Base-by-base conservation (phyloP, 2,329 filamentous ascomycete species). In the Pyrenochaeta sp. region DNA sequence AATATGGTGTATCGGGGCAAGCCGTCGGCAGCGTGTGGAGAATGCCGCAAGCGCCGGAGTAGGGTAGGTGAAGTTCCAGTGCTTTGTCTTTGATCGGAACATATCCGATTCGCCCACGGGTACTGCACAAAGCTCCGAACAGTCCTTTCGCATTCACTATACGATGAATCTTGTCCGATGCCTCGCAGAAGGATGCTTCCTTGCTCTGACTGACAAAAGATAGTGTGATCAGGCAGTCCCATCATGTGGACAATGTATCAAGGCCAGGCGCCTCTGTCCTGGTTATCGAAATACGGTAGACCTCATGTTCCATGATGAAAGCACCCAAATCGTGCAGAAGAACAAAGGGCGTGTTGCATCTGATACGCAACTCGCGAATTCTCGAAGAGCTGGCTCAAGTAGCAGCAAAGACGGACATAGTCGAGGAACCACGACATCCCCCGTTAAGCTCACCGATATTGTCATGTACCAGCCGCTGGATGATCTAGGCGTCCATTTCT, bases 251-350 rank as follows among this genome's bases (percentile, higher is more conserved):
- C 62, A 63, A 47, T 65, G 61, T 32, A 44, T 53, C 23, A 65
- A 58, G 40, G 50, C 52, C 10, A 58, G 64, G 17, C 51, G 62
- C 17, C 32, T 28, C 26, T 65, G 63, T 35, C 46, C 61, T 26
- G 63, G 64, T 4, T 68, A 66, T 29, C 58, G 63, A 18, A 60
- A 61, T 31, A 35, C 39, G 7, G 35, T 56, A 8, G 64, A 67
- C 36, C 49, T 68, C 7, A 53, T 65, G 49, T 66, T 67, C 32
- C 57, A 58, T 22, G 59, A 68, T 19, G 58, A 67, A 35, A 67
- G 52, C 28, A 38, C 37, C 7, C 51, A 55, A 21, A 49, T 65
- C 10, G 41, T 48, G 8, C 56, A 44, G 11, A 63, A 57, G 24
- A 53, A 45, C 31, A 51, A 42, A 20, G 21, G 35, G 13, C 41